Evolutionary conservation across 169 alveolate species (phyloP).

Genomic region (Pseudocohnilembus persalinus): DNA sequence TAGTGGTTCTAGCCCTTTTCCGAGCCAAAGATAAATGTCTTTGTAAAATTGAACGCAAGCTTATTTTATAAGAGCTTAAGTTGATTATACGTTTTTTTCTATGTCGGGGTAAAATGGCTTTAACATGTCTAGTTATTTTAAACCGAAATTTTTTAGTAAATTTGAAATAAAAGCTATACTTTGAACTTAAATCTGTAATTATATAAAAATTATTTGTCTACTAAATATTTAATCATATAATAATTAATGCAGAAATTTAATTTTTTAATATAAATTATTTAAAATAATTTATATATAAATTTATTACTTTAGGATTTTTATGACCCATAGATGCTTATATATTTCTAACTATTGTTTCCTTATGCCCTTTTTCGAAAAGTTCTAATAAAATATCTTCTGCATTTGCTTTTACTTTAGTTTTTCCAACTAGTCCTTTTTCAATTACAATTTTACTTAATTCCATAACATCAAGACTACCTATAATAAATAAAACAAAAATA

Average conservation of each 20-base stretch:
- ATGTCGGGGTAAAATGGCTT: slow-evolving; percentile 52
- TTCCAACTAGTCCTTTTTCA: slow-evolving; percentile 50
- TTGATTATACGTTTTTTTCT: slow-evolving; percentile 45
- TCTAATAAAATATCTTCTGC: slow-evolving; percentile 33
- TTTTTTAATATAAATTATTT: too few species aligned
- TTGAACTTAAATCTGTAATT: slow-evolving; percentile 25
- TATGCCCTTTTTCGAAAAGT: slow-evolving; percentile 33
- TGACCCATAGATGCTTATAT: neutral
- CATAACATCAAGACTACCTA: slow-evolving; percentile 5
- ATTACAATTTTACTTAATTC: slow-evolving; percentile 40
- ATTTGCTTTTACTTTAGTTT: slow-evolving; percentile 37
- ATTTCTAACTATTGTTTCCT: neutral
- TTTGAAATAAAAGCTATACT: slow-evolving; percentile 31
- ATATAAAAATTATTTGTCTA: too few species aligned
- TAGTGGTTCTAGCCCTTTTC: slow-evolving; percentile 51
- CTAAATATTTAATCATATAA: too few species aligned
- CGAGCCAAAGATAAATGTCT: slow-evolving; percentile 64
- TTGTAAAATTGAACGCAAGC: slow-evolving; percentile 65
- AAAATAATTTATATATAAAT: too few species aligned
- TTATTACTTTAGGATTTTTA: slow-evolving; percentile 9
- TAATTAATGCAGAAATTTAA: too few species aligned
- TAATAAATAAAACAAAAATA: too few species aligned
- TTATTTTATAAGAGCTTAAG: slow-evolving; percentile 43
- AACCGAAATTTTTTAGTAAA: slow-evolving; percentile 58
- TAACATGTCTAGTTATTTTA: slow-evolving; percentile 46